Base-by-base conservation (phyloP, 2,329 filamentous ascomycete genomes). In the Macroventuria anomochaeta region DNA sequence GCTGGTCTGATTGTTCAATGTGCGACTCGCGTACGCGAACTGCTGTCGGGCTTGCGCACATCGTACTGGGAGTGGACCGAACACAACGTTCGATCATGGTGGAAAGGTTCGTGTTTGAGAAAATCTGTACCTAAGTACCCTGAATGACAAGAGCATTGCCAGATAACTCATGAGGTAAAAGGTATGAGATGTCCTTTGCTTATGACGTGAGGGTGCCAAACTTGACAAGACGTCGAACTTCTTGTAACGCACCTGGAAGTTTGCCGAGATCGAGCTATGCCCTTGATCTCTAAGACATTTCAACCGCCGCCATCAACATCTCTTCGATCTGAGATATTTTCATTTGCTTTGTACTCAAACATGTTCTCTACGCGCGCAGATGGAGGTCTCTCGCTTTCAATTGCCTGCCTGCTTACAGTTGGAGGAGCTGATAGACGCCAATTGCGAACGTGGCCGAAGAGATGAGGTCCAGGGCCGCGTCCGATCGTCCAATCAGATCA, bases 401-500 rank as follows among this genome's bases (percentile, higher is more conserved):
- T 20, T 17, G 23, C 17, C 33, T 17, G 29, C 25, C 33, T 29
- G 37, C 43, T 42, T 42, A 46, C 32, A 41, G 46, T 47, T 37
- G 44, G 23, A 54, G 36, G 41, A 46, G 52, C 47, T 58, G 54
- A 54, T 59, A 56, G 54, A 56, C 53, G 57, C 54, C 54, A 56
- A 44, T 48, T 57, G 54, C 53, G 51, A 58, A 52, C 28, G 53
- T 58, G 49, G 49, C 52, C 57, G 48, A 50, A 58, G 54, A 59
- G 50, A 50, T 57, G 51, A 52, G 46, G 58, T 57, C 51, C 40
- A 41, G 34, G 46, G 48, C 57, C 38, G 47, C 44, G 46, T 18
- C 13, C 21, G 31, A 26, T 38, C 32, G 53, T 46, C 64, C 61
- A 67, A 67, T 64, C 34, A 62, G 55, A 46, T 37, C 47, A 32